Evolutionary conservation across 805 yeast genomes (phyloP).

Genomic region (Candida boidinii): DNA sequence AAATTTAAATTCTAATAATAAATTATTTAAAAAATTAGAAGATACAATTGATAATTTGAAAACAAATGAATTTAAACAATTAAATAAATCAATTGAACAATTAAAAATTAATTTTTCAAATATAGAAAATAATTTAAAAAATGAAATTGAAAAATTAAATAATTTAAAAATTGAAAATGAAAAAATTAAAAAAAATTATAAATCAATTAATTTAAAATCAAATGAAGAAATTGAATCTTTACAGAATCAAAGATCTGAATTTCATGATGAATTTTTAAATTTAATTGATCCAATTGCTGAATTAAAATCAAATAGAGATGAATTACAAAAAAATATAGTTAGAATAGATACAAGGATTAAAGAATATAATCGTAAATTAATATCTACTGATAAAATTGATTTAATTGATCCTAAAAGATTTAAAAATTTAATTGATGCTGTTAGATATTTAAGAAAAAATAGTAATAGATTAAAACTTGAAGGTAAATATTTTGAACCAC

Average conservation of each 20-base stretch:
- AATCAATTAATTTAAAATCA: slow-evolving; percentile 5
- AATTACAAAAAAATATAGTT: slow-evolving; percentile 11
- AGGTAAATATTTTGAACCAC: slow-evolving; percentile 58
- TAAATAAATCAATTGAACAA: no score
- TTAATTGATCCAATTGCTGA: not conserved
- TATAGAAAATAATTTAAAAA: not conserved
- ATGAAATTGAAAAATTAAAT: not conserved
- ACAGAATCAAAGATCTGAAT: slow-evolving; percentile 16
- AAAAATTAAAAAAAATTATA: slow-evolving; percentile 6
- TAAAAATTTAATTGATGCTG: slow-evolving; percentile 25
- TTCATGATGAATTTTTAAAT: slow-evolving; percentile 5
- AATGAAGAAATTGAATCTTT: slow-evolving; percentile 19
- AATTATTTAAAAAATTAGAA: no score
- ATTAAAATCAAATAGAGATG: slow-evolving; percentile 9
- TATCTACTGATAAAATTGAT: slow-evolving; percentile 43
- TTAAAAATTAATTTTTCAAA: no score
- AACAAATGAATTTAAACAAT: no score
- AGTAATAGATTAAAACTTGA: slow-evolving; percentile 23
- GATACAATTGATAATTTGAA: no score
- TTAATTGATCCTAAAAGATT: slow-evolving; percentile 29
- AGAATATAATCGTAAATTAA: slow-evolving; percentile 14
- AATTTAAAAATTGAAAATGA: slow-evolving; percentile 1
- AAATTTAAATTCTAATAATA: no score
- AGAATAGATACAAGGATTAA: slow-evolving; percentile 11
- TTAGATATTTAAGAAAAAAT: slow-evolving; percentile 32